These are phyloP conservation scores for Auricularia auricula-judae DNA, from an alignment of 768 basidiomycete species.

Conservation along the genomic window DNA sequence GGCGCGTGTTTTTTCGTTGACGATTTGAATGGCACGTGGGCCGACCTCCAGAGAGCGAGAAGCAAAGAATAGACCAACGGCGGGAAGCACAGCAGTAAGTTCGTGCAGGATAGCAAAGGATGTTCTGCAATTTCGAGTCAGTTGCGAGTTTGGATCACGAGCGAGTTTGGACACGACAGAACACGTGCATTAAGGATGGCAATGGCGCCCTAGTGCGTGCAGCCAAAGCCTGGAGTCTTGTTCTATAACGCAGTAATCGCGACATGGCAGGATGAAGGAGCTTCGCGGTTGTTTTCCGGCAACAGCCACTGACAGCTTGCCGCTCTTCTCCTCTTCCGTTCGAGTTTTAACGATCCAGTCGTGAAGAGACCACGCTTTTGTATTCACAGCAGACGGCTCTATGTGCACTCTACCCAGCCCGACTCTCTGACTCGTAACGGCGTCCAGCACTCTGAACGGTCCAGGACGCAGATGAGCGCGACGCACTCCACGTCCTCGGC, in stretches of 20 bases:
- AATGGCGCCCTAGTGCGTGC: conserved; percentile 63
- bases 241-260: conserved; percentile 28
- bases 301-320: too few species aligned
- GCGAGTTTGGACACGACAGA: too few species aligned
- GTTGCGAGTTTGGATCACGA: background rate
- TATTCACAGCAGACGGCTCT: too few species aligned
- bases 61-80: conserved; percentile 62
- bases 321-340: too few species aligned
- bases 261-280: background rate
- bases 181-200: conserved; percentile 43
- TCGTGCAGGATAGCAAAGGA: conserved; percentile 84
- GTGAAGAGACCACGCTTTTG: too few species aligned
- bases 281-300: too few species aligned
- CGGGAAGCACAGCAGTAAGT: conserved; percentile 66
- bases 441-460: too few species aligned
- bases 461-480: too few species aligned
- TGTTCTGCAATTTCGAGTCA: conserved; percentile 13
- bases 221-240: conserved; percentile 49
- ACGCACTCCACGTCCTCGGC: too few species aligned
- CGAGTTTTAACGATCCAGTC: too few species aligned
- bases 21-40: conserved; percentile 41
- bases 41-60: conserved; percentile 61
- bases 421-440: too few species aligned
- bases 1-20: conserved; percentile 14
- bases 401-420: too few species aligned